Evolutionary conservation across 2,329 filamentous ascomycete genomes (phyloP), one percentile per base, ranked within the genome.

Genomic region (Diaporthe eres): DNA sequence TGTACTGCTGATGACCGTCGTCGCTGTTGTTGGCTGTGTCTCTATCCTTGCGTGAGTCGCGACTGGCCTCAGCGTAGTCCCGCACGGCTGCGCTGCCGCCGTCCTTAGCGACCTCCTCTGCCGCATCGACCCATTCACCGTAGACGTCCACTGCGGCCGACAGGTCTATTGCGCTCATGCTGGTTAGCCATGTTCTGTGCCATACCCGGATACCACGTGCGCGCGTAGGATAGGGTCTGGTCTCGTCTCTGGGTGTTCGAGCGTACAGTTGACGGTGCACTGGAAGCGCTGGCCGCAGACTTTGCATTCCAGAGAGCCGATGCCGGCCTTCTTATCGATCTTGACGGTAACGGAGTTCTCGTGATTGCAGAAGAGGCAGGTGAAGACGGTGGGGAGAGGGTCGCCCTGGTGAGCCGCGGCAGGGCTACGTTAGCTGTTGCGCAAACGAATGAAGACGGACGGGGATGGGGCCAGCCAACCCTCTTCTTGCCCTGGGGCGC

Each of bases 361-460:
- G 86, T 98, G 96, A 84, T 98, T 98, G 89, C 97, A 99, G 87
- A 99, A 99, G 61, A 99, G 92, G 83, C 97, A 99, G 75, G 96
- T 95, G 85, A 99, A 99, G n/a, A 92, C 91, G 3, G 94, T 96
- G 4, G 93, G 90, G 25, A 97, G 89, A 55, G 92, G 90, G 80
- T 96, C 94, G 83, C 90, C 86, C 92, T 94, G 28, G 19, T 12
- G 49, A 47, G 17, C 51, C 17, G 17, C 13, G 39, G 55, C 49
- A 28, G 28, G 37, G 25, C n/a, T 51, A 9, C 39, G 28, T 77
- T 53, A 75, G 73, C 55, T 4, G 44, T 67, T 60, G 73, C 55
- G 68, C 15, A 57, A 19, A 34, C 51, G 17, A 53, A 55, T 74
- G 57, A 51, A 72, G 42, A 49, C 19, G 39, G 37, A 55, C 53